Base-by-base conservation (phyloP, 108 stramenopile species). In the Nitzschia sp. region DNA sequence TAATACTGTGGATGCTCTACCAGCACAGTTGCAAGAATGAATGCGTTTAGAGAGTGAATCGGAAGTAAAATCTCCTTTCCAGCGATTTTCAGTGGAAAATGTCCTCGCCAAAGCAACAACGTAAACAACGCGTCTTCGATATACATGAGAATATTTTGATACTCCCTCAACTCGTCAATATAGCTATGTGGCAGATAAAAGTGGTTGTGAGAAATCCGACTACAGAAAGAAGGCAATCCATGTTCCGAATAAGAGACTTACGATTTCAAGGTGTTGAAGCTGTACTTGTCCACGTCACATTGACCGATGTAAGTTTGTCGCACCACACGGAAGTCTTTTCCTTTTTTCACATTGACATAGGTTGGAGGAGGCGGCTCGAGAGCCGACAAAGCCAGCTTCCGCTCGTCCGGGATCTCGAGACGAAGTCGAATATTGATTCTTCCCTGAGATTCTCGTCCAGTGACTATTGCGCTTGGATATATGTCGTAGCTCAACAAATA, bases 21-120 rank as follows among this genome's bases (percentile, higher is more conserved):
- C 41, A 93, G 34, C 31, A 66, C 62, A 16, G 65, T 71, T 3
- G 77, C 53, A 28, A 69, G 45, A 6, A 91, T 27, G 53, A 88
- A 93, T 17, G 78, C 70, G 34, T 59, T 58, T 25, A 86, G 11
- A 5, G 89, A 91, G 64, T 85, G 84, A 30, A 89, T 35, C 28
- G 92, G 92, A 0, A 86, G 55, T 16, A 30, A 36, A 45, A 64
- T 4, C 26, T 56, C 19, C 44, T 63, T 69, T 2, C n/a, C 52
- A 22, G 70, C 73, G 17, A 75, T 2, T 0, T 36, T 63, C 9
- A 87, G 26, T 4, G 55, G 69, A 58, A 58, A 79, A 22, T 80
- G 71, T 22, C 84, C 82, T 30, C 88, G 80, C 92, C 92, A 93
- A 16, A 93, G 53, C 3, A 90, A 45, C 1, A 93, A 32, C 17